Base-by-base conservation (phyloP, 164 flowering plant species). In the Warburgia ugandensis region DNA sequence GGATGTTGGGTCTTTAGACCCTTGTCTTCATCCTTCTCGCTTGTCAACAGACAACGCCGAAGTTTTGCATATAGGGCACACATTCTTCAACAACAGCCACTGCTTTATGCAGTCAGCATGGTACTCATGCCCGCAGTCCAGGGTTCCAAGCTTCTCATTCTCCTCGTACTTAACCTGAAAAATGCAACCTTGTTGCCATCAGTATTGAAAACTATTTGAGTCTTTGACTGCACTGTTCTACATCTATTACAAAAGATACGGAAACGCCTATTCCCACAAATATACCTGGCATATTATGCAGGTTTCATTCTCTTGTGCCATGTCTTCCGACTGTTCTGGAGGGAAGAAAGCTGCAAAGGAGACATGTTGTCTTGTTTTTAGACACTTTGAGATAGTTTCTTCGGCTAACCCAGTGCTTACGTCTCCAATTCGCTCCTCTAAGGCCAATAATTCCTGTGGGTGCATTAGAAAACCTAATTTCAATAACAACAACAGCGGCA, bases 211-310 rank as follows among this genome's bases (percentile, higher is more conserved):
- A n/a, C n/a, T n/a, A n/a, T n/a, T n/a, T n/a, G n/a, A n/a, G n/a
- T n/a, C n/a, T n/a, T n/a, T n/a, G n/a, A n/a, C n/a, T n/a, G n/a
- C n/a, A n/a, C n/a, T n/a, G n/a, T n/a, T n/a, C n/a, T n/a, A n/a
- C n/a, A n/a, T n/a, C n/a, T n/a, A n/a, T n/a, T n/a, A n/a, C n/a
- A n/a, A n/a, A n/a, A n/a, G n/a, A n/a, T n/a, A n/a, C n/a, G n/a
- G n/a, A n/a, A n/a, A n/a, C n/a, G n/a, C n/a, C n/a, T n/a, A n/a
- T n/a, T n/a, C n/a, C n/a, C n/a, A 29, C 4, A 29, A 3, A 25
- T 20, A 29, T 79, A 84, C 97, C 96, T 77, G 96, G 63, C 97
- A 91, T 50, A 87, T 74, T 21, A 75, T 78, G 75, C 96, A 87
- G 45, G 75, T 70, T 50, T 70, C 77, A 26, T 53, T 14, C 54